phyloP scores from a whole-genome alignment of 75 land plant genomes.

The Isoetes taiwanensis region DNA sequence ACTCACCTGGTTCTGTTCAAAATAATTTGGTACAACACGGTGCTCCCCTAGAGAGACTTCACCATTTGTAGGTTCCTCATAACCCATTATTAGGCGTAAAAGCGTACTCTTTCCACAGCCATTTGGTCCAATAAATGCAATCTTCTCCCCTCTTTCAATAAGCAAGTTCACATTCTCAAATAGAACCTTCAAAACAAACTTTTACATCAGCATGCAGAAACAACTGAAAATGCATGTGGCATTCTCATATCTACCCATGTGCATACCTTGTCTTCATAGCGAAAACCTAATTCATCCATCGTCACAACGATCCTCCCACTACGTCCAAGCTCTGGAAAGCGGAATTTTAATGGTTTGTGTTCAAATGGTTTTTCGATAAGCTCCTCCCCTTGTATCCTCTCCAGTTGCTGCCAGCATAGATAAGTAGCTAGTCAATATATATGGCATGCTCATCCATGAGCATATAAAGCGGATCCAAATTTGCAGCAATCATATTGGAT shows the following conservation, averaged over 20 bases:
- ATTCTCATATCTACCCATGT: no score
- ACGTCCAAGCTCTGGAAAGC: slow-evolving; percentile 83
- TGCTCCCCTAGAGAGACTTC: slow-evolving; percentile 76
- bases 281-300: slow-evolving; percentile 46
- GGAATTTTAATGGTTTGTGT: slow-evolving; percentile 65
- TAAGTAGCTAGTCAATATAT: neutral
- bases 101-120: slow-evolving; percentile 95
- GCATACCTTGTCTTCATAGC: slow-evolving; percentile 49
- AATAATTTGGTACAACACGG: slow-evolving; percentile 80
- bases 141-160: slow-evolving; percentile 81
- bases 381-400: slow-evolving; percentile 68
- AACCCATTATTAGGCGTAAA: slow-evolving; percentile 67
- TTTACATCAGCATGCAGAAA: no score
- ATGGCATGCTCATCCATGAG: neutral
- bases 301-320: slow-evolving; percentile 67
- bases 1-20: slow-evolving; percentile 93
- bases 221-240: no score
- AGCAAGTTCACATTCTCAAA: slow-evolving; percentile 59
- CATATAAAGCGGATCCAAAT: neutral
- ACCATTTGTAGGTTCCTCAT: slow-evolving; percentile 56
- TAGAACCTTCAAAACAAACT: slow-evolving; percentile 29
- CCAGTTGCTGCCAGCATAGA: slow-evolving; percentile 48
- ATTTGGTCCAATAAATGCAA: slow-evolving; percentile 94
- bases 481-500: neutral
- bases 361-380: slow-evolving; percentile 81